These are phyloP conservation scores for Coix lacrymajobi DNA, from an alignment of 176 grass and related monocot genomes.

Conservation along the genomic window DNA sequence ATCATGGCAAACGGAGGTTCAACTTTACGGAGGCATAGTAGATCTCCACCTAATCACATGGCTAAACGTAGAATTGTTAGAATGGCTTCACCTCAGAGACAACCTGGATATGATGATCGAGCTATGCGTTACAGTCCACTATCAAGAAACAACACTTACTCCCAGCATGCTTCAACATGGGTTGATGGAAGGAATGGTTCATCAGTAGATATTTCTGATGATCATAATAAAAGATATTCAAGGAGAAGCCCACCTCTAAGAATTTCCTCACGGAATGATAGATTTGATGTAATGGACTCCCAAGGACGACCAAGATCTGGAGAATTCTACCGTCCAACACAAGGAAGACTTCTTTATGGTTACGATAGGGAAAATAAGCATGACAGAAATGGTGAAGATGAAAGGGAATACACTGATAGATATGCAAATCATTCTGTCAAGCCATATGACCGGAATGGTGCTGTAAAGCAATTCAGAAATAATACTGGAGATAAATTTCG, in stretches of 20 bases:
- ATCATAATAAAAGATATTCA: conserved; percentile 46
- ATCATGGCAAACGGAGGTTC: conserved; percentile 37
- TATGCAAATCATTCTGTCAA: conserved; percentile 49
- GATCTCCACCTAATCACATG: conserved; percentile 50
- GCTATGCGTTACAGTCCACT: conserved; percentile 36
- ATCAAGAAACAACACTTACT: conserved; percentile 41
- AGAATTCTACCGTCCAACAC: conserved; percentile 43
- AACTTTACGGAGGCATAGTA: conserved; percentile 48
- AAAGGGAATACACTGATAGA: conserved; percentile 37
- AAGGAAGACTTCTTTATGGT: conserved; percentile 44
- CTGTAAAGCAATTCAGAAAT: conserved; percentile 39
- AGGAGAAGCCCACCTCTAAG: conserved; percentile 46
- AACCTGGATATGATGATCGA: conserved; percentile 54
- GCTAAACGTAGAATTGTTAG: conserved; percentile 40
- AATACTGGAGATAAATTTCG: conserved; percentile 47
- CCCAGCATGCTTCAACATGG: conserved; percentile 58
- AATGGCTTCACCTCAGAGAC: conserved; percentile 54
- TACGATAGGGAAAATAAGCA: conserved; percentile 51
- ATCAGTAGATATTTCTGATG: conserved; percentile 48
- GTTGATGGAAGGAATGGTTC: conserved; percentile 66
- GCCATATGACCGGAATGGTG: conserved; percentile 42
- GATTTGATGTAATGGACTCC: conserved; percentile 43
- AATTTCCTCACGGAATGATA: conserved; percentile 33
- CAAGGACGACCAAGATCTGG: conserved; percentile 46
- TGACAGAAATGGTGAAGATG: conserved; percentile 36